phyloP scores from a whole-genome alignment of 2,329 filamentous ascomycete species.

The Fusarium xylarioides region DNA sequence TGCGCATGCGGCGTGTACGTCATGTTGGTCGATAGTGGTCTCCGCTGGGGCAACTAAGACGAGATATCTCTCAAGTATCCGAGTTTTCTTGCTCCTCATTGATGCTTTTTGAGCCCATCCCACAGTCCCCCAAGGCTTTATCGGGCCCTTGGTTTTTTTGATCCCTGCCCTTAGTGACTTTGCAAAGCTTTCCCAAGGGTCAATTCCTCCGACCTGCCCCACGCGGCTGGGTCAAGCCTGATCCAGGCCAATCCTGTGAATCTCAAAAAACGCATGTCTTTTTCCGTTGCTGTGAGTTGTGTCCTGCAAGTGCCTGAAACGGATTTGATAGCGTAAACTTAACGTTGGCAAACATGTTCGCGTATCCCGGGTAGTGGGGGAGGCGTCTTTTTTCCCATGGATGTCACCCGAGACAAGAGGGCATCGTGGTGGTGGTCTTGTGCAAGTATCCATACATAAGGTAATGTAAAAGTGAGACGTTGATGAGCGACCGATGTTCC shows the following conservation, averaged over 20 bases:
- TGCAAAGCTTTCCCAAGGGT: constrained; percentile 16
- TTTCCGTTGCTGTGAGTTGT: constrained; percentile 17
- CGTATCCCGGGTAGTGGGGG: constrained; percentile 19
- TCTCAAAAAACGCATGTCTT: constrained; percentile 8
- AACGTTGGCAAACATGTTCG: constrained; percentile 32
- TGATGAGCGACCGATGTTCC: constrained; percentile 22
- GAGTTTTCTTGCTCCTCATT: constrained; percentile 32
- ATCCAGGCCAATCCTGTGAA: constrained; percentile 22
- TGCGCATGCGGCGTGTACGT: constrained; percentile 40
- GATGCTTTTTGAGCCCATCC: constrained; percentile 28
- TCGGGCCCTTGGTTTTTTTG: constrained; percentile 22
- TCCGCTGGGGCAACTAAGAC: constrained; percentile 29
- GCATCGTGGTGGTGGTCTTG: constrained; percentile 11
- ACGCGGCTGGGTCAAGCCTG: constrained; percentile 16
- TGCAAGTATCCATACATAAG: background rate
- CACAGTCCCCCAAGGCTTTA: constrained; percentile 15
- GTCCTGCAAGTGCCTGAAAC: constrained; percentile 17
- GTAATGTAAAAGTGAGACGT: background rate
- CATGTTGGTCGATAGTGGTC: constrained; percentile 36
- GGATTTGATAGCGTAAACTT: constrained; percentile 36
- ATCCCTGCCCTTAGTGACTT: constrained; percentile 23
- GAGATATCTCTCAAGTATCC: constrained; percentile 29
- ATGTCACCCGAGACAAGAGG: constrained; percentile 12
- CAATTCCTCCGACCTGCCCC: constrained; percentile 27
- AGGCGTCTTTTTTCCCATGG: constrained; percentile 14